Base-by-base conservation (phyloP, 2,329 filamentous ascomycete species). In the Fusarium irregulare region DNA sequence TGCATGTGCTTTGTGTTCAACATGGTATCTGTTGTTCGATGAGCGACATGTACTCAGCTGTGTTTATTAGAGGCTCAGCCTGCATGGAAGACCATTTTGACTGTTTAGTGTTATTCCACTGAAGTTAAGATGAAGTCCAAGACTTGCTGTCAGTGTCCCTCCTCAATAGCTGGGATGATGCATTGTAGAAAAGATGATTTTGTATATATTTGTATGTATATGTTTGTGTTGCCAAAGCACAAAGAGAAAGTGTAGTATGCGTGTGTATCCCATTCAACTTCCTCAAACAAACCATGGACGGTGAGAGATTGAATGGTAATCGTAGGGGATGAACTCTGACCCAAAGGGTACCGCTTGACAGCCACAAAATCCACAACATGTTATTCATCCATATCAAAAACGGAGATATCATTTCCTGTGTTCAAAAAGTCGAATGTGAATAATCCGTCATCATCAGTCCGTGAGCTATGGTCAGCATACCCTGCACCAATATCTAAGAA, bases 341-440 rank as follows among this genome's bases (percentile, higher is more conserved):
- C 23, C 16, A 2, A 28, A 28, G 13, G 3, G 14, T 51, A 13
- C 18, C 32, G 4, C 21, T 25, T 7, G 16, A 4, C 30, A 16
- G 3, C n/a, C 27, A 13, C 9, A 9, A 7, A 7, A 2, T 20
- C 21, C 18, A 16, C n/a, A 27, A 21, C n/a, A 47, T 12, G 28
- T 41, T 61, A 75, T 11, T 75, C 73, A 3, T 73, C 73, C n/a
- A 66, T 50, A 20, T 70, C 69, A 28, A 76, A 75, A 30, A 73
- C 70, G 10, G 72, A 56, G 27, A 76, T 60, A n/a, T 76, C 74
- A 7, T 65, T 70, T 34, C 64, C 64, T 2, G 61, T 50, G 6
- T 51, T 46, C 2, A 76, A 49, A 63, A 76, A 76, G 37, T 75
- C 73, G 37, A 76, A 75, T 9, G 70, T 66, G 18, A 73, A 70